These are phyloP conservation scores for Solanum etuberosum DNA, from an alignment of 257 asterid species.

Conservation along the genomic window DNA sequence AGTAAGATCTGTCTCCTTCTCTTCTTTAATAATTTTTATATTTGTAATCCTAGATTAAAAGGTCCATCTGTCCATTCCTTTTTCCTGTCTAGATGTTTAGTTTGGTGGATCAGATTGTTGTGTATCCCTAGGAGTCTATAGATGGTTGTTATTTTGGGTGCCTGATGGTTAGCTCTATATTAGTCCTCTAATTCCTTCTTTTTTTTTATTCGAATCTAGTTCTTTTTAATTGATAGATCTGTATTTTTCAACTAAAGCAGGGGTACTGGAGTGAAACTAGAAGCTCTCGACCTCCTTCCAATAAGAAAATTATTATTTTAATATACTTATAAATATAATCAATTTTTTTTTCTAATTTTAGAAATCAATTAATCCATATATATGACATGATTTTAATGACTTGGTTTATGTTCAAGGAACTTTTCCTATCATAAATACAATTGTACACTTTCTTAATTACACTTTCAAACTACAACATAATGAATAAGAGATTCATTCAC, in stretches of 20 bases:
- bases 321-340: not conserved
- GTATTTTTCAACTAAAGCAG: no score
- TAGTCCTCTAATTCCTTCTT: not conserved
- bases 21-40: not conserved
- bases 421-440: not conserved
- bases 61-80: not conserved
- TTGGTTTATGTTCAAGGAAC: not conserved
- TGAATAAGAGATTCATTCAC: not conserved
- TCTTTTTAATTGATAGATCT: no score
- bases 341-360: not conserved
- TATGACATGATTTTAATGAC: not conserved
- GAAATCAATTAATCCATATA: not conserved
- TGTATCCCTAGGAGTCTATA: not conserved
- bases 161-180: no score
- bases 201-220: no score
- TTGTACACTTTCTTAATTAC: not conserved
- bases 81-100: not conserved
- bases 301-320: not conserved
- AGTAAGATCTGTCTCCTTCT: not conserved
- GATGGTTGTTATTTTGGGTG: not conserved
- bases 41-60: not conserved
- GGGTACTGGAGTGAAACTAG: not conserved
- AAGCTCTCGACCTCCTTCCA: not conserved
- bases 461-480: not conserved
- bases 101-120: not conserved